These are phyloP conservation scores for Mortierella sp. DNA, from an alignment of 371 early-diverging fungal genomes.

Conservation along the genomic window DNA sequence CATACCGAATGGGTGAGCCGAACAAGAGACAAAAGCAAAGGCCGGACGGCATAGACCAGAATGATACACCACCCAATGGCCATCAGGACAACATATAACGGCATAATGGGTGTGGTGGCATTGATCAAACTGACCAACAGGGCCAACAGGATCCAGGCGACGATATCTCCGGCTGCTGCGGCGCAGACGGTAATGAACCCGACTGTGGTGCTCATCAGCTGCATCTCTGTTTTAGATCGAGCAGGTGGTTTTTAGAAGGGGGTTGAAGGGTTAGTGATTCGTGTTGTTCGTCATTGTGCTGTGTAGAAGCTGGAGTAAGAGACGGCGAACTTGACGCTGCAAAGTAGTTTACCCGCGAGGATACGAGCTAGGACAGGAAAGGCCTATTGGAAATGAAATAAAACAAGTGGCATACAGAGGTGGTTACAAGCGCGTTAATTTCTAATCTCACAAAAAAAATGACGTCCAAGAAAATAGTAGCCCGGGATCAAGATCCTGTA, in stretches of 20 bases:
- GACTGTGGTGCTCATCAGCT: constrained; percentile 82
- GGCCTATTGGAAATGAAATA: constrained; percentile 58
- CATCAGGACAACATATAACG: constrained; percentile 79
- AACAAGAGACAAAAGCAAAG: constrained; percentile 64
- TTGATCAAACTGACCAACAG: constrained; percentile 83
- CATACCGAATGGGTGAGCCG: constrained; percentile 59
- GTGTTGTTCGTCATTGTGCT: neutral
- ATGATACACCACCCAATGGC: constrained; percentile 70
- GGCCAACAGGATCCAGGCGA: constrained; percentile 88
- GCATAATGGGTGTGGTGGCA: constrained; percentile 70
- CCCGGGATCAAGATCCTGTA: neutral
- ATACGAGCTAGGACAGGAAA: constrained; percentile 95
- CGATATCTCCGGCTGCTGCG: constrained; percentile 89
- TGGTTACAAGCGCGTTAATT: neutral
- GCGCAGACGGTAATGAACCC: constrained; percentile 88
- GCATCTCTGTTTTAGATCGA: constrained; percentile 69
- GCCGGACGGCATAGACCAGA: constrained; percentile 69
- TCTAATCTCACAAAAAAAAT: neutral
- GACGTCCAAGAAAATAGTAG: neutral
- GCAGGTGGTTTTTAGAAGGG: neutral
- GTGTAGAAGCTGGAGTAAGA: neutral
- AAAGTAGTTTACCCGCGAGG: constrained; percentile 65
- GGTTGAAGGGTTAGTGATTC: too few species aligned
- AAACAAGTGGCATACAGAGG: neutral
- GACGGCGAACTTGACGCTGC: neutral